Evolutionary conservation across 768 basidiomycete species (phyloP), one percentile per base, ranked within the genome.

Genomic region (Dacryopinax primogenitus): DNA sequence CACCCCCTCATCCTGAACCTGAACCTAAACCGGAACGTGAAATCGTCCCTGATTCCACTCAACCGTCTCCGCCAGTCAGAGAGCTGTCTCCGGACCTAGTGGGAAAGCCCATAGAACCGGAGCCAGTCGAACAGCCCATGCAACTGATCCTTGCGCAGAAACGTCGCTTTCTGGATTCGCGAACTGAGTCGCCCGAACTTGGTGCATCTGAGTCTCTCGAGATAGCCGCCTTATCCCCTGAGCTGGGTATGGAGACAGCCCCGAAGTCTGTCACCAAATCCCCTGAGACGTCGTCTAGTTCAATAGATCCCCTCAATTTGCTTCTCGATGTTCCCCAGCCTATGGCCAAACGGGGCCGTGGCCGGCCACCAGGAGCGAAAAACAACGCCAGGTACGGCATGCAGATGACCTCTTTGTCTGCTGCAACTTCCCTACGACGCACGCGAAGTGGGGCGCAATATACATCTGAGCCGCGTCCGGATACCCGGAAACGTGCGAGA

Each of bases 1-100:
- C 26, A 30, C 51, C 51, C 11, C 11, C 51, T 58, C 11, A 47
- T 12, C 45, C 11, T 47, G 13, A 47, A 26, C n/a, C 45, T 47
- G 45, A 13, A 7, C 45, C 45, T 47, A 23, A 47, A 7, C 45
- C n/a, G 13, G 13, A 30, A 21, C 51, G 3, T 32, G 51, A 58
- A 18, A 30, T 58, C 26, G 26, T 58, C 4, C 51, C 51, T 58
- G 51, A 58, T 58, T 58, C 51, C 51, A 58, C 51, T 18, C 51
- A 58, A 58, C 11, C 51, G 11, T 28, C 51, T 28, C 51, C 51
- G 26, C 51, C 51, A 44, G 18, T 23, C 3, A 23, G 13, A 3
- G 51, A 58, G 26, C 30, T 32, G 3, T 58, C 23, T 3, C 51
- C 30, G 15, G 51, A 58, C n/a, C n/a, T n/a, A n/a, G n/a, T n/a